Conservation (phyloP, 768 basidiomycete genomes). For the Russula sp. region DNA sequence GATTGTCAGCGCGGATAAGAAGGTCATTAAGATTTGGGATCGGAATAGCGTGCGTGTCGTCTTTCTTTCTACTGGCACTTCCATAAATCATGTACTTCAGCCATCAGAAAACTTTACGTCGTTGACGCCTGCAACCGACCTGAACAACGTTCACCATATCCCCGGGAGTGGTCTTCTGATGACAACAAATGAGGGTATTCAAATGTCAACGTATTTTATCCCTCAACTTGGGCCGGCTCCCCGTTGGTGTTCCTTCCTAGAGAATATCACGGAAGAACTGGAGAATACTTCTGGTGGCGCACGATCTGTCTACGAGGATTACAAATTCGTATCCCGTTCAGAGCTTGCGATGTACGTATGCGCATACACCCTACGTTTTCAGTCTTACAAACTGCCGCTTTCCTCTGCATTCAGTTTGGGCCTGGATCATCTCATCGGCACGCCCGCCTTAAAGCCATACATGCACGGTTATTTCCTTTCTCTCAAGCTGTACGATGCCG, state of each 20-base stretch:
- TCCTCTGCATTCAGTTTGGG: conserved; percentile 58
- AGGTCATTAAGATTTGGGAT: conserved; percentile 98
- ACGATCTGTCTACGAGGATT: conserved; percentile 80
- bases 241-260: conserved; percentile 95
- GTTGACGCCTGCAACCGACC: conserved; percentile 83
- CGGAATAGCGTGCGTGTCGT: conserved; percentile 60
- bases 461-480: conserved; percentile 99
- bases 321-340: conserved; percentile 88
- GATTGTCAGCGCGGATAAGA: conserved; percentile 90
- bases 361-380: conserved; percentile 5
- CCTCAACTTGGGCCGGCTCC: conserved; percentile 97
- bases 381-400: conserved; percentile 10
- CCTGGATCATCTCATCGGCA: conserved; percentile 93
- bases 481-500: conserved; percentile 93
- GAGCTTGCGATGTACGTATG: conserved; percentile 77
- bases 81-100: conserved; percentile 42
- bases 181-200: conserved; percentile 94
- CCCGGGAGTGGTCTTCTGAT: conserved; percentile 86
- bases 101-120: conserved; percentile 85
- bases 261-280: conserved; percentile 98
- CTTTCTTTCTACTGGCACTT: conserved; percentile 41
- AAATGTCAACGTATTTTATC: conserved; percentile 91
- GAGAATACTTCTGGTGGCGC: conserved; percentile 79
- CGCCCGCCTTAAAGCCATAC: conserved; percentile 94
- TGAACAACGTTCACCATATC: conserved; percentile 89